Conservation (phyloP, 1,284 basidiomycete species). For the Ceratobasidium theobromae region DNA sequence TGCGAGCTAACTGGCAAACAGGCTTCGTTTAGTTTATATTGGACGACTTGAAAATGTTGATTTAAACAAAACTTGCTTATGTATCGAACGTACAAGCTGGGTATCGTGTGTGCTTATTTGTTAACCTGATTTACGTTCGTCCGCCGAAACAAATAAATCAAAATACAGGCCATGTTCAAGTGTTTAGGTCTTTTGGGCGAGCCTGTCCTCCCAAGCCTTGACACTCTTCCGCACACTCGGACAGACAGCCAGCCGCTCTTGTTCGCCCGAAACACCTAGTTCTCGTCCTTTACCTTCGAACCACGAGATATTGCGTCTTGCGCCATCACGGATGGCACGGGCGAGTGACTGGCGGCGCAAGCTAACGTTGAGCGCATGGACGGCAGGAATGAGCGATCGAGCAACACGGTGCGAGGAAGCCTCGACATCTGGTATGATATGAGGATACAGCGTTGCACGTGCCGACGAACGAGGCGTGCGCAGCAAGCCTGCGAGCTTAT, state of each 20-base stretch:
- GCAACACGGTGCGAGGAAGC: constrained; percentile 4
- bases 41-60: too few species aligned
- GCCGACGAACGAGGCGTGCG: constrained; percentile 15
- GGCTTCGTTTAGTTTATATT: too few species aligned
- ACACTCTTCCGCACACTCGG: constrained; percentile 28
- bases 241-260: constrained; percentile 16
- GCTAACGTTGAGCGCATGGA: constrained; percentile 10
- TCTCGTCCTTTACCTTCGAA: constrained; percentile 27
- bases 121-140: too few species aligned
- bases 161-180: too few species aligned
- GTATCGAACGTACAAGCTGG: too few species aligned
- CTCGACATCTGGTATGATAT: constrained; percentile 16
- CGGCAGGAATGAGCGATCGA: constrained; percentile 12
- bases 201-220: constrained; percentile 16
- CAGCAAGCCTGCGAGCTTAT: constrained; percentile 7
- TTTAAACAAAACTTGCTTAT: too few species aligned
- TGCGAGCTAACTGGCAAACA: too few species aligned
- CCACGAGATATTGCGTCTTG: constrained; percentile 4
- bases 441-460: constrained; percentile 13
- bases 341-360: constrained; percentile 17
- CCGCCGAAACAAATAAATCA: too few species aligned
- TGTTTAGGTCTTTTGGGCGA: background rate
- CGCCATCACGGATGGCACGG: background rate
- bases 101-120: too few species aligned
- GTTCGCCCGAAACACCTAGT: constrained; percentile 13